A percentile compares a stretch with the other conserved stretches of the same genome.
phyloP scores from a whole-genome alignment of 179 eudicot species.

The Beta lomatogona region DNA sequence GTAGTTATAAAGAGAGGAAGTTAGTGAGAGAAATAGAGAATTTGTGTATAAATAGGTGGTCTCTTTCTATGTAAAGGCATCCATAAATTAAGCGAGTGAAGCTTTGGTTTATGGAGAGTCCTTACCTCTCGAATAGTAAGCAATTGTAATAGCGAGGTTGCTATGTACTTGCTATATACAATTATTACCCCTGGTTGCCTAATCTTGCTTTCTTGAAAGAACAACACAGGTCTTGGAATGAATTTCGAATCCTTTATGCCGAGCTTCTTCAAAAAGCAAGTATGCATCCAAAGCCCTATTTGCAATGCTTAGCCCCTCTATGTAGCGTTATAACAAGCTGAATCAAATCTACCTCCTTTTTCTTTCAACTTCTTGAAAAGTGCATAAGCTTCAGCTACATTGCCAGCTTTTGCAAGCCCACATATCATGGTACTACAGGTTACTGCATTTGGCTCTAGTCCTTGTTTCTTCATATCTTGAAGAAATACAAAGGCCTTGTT shows the following conservation, averaged over 20 bases:
- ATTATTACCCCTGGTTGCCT: too few species aligned
- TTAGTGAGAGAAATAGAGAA: too few species aligned
- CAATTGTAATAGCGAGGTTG: too few species aligned
- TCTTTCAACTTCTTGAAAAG: constrained; percentile 75
- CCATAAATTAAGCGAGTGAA: too few species aligned
- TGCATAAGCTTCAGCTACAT: constrained; percentile 65
- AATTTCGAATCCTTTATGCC: constrained; percentile 68
- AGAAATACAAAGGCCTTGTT: constrained; percentile 96
- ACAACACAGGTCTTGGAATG: constrained; percentile 79
- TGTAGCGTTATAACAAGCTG: constrained; percentile 81
- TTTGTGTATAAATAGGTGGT: too few species aligned
- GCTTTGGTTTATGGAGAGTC: too few species aligned
- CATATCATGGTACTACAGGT: constrained; percentile 91
- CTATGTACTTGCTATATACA: too few species aligned
- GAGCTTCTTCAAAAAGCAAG: constrained; percentile 77
- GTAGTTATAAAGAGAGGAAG: too few species aligned
- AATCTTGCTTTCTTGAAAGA: constrained; percentile 30
- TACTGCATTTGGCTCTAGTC: constrained; percentile 69
- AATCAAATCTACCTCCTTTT: constrained; percentile 77
- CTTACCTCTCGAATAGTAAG: too few species aligned
- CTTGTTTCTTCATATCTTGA: constrained; percentile 89
- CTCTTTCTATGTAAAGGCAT: too few species aligned
- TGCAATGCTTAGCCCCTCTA: constrained; percentile 77
- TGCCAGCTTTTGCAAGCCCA: constrained; percentile 88
- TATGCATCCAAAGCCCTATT: constrained; percentile 74